Evolutionary conservation across 768 basidiomycete genomes (phyloP), one percentile per base, ranked within the genome.

Genomic region (Antrodiella citrinella): DNA sequence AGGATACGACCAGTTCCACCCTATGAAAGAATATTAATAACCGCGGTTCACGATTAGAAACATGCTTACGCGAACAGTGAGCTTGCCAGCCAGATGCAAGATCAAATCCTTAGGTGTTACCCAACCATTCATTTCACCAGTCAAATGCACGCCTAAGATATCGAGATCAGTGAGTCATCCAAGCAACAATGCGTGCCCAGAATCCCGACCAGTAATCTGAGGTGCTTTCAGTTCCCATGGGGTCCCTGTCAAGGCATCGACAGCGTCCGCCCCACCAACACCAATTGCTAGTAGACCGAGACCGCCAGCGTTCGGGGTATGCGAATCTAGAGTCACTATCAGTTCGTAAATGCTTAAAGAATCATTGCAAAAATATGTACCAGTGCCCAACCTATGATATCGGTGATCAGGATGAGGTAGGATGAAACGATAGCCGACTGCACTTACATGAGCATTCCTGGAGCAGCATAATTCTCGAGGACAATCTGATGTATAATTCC

Each of bases 401-500:
- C 10, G 48, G 30, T 21, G 24, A 51, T 5, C 42, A 47, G 49
- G 38, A 47, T 24, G 44, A 50, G 51, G 22, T 50, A 47, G 48
- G 15, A 56, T 48, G 44, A 19, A 52, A 47, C 49, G 44, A 22
- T 52, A 48, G 11, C 45, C 45, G 15, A 15, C 21, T 21, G 64
- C 13, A 61, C 77, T 56, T 53, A 89, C 91, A 95, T 93, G 23
- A 94, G 74, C 78, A 92, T 86, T 53, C 92, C 93, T 4, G 91
- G 93, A 43, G 93, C 92, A 23, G 94, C 93, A 63, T 97, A 97
- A 60, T 95, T 95, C 67, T 99, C 95, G 51, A 99, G 75, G 3
- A 99, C 95, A 52, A 98, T 96, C 64, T 98, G 96, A 65, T 99
- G 96, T 54, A 99, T 95, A 55, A 91, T 92, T 18, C 89, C 89